These are phyloP conservation scores for Solanum bukasovii DNA, from an alignment of 257 asterid species.

Conservation along the genomic window DNA sequence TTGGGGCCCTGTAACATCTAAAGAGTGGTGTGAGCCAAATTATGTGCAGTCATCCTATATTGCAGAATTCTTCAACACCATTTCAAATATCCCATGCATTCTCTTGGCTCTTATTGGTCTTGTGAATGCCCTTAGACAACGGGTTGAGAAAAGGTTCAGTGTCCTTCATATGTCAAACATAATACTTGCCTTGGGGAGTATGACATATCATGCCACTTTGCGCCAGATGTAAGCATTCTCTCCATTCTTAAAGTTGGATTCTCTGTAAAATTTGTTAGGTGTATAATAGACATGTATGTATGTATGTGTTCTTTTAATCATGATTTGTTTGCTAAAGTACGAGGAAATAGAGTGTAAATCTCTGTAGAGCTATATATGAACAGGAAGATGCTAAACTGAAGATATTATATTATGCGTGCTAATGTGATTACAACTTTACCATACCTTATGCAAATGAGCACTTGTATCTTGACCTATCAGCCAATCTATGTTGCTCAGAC, in stretches of 20 bases:
- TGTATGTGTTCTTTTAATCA: neutral
- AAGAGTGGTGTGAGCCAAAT: conserved; percentile 96
- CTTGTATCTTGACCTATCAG: neutral
- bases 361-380: neutral
- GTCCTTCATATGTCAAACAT: conserved; percentile 85
- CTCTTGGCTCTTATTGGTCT: conserved; percentile 78
- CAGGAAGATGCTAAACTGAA: neutral
- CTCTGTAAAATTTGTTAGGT: neutral
- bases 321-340: neutral
- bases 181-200: conserved; percentile 87
- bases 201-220: conserved; percentile 81
- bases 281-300: neutral
- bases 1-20: conserved; percentile 98
- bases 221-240: conserved; percentile 64
- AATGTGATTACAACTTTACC: neutral
- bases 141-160: conserved; percentile 86
- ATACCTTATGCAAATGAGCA: neutral
- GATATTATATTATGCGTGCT: neutral
- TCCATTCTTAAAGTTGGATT: neutral
- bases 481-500: neutral
- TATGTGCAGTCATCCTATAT: conserved; percentile 78
- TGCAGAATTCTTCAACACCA: conserved; percentile 87
- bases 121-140: conserved; percentile 62
- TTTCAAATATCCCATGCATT: conserved; percentile 75
- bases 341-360: neutral